phyloP scores from a whole-genome alignment of 2,329 filamentous ascomycete species.

The Neodidymelliopsis sp. region DNA sequence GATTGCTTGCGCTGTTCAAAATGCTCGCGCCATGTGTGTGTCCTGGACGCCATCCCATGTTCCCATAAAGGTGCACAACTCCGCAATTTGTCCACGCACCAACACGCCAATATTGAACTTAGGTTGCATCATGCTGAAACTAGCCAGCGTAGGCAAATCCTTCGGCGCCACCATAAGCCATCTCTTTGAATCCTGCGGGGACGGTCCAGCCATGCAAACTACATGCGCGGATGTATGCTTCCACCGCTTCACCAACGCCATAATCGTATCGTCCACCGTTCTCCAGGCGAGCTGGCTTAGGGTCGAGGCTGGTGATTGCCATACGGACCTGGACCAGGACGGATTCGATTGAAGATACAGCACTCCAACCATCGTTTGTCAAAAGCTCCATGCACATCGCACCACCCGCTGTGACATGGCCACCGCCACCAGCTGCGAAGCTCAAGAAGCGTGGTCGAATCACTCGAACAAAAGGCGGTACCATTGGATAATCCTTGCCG shows the following conservation, averaged over 20 bases:
- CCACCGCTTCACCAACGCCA: constrained; percentile 71
- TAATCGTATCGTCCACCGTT: constrained; percentile 61
- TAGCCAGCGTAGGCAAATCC: neutral
- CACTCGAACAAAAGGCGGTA: constrained; percentile 84
- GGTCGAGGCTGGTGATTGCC: constrained; percentile 74
- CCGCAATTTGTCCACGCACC: too few species aligned
- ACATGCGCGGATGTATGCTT: constrained; percentile 76
- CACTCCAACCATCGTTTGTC: constrained; percentile 83
- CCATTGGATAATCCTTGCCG: constrained; percentile 75
- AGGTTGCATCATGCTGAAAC: neutral
- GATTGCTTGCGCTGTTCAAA: neutral
- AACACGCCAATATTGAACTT: too few species aligned
- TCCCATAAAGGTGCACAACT: neutral
- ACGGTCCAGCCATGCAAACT: constrained; percentile 74
- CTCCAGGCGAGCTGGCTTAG: constrained; percentile 73
- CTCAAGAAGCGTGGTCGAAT: constrained; percentile 80
- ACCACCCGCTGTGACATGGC: constrained; percentile 84
- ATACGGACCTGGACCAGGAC: constrained; percentile 82
- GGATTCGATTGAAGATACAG: constrained; percentile 75
- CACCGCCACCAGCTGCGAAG: constrained; percentile 77
- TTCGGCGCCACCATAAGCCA: constrained; percentile 48
- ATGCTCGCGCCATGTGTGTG: neutral
- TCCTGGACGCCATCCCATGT: constrained; percentile 1
- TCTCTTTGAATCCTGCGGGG: constrained; percentile 66
- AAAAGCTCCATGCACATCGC: constrained; percentile 84